phyloP scores from a whole-genome alignment of 2,329 filamentous ascomycete species.

The Cadophora luteo-olivacea region DNA sequence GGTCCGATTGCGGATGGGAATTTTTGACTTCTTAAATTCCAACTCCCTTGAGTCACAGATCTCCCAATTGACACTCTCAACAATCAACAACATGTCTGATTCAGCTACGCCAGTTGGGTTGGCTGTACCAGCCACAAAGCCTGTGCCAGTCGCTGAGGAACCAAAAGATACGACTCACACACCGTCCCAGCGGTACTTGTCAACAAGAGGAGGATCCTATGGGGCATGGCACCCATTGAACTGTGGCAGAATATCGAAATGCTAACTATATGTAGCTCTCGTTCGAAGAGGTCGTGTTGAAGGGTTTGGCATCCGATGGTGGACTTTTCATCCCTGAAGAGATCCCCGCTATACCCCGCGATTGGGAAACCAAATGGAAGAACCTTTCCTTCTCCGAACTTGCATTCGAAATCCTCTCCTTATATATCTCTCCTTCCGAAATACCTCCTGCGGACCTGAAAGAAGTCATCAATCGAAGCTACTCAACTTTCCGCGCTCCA shows the following conservation, averaged over 20 bases:
- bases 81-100: constrained; percentile 29
- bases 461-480: constrained; percentile 82
- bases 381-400: constrained; percentile 81
- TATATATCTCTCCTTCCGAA: constrained; percentile 85
- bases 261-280: constrained; percentile 72
- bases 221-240: constrained; percentile 53
- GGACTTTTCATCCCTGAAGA: constrained; percentile 28
- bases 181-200: constrained; percentile 65
- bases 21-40: background rate
- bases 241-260: constrained; percentile 51
- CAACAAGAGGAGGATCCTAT: constrained; percentile 67
- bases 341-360: constrained; percentile 69
- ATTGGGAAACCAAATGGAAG: constrained; percentile 76
- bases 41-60: background rate
- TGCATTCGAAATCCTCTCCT: constrained; percentile 82
- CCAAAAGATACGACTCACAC: constrained; percentile 45
- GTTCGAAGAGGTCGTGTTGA: constrained; percentile 75
- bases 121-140: constrained; percentile 35
- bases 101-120: constrained; percentile 33
- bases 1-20: constrained; percentile 10
- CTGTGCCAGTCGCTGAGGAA: constrained; percentile 29
- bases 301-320: constrained; percentile 22
- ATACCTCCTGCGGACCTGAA: constrained; percentile 83
- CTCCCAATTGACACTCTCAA: background rate
- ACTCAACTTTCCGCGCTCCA: constrained; percentile 83